Conservation (phyloP, 257 asterid genomes). For the Solanum sitiens region DNA sequence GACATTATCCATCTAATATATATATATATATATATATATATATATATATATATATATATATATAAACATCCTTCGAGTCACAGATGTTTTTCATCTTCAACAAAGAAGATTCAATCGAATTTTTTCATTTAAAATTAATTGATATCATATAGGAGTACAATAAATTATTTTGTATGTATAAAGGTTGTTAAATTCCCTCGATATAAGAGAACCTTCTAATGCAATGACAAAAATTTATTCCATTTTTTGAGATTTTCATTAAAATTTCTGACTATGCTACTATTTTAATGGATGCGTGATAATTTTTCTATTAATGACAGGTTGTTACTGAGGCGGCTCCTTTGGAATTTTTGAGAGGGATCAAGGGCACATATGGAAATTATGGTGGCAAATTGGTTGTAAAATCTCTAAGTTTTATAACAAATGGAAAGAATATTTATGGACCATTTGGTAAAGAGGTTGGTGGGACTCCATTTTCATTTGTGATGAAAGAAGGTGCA, state of each 20-base stretch:
- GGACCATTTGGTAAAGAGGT: neutral
- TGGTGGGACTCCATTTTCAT: neutral
- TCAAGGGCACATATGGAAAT: neutral
- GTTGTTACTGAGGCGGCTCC: neutral
- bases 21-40: no score
- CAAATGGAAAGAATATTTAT: neutral
- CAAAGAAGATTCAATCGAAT: no score
- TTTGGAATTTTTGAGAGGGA: neutral
- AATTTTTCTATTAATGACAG: neutral
- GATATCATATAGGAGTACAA: no score
- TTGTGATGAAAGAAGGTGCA: conserved; percentile 1
- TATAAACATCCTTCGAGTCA: neutral
- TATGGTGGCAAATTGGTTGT: neutral
- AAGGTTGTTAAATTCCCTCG: no score
- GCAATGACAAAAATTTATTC: no score
- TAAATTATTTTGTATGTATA: neutral
- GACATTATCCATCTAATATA: no score
- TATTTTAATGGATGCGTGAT: no score
- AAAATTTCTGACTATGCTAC: neutral
- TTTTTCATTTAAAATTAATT: no score
- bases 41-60: no score
- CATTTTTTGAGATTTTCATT: neutral
- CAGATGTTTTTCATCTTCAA: no score
- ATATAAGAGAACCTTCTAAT: neutral
- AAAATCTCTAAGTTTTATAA: neutral